phyloP scores from a whole-genome alignment of 768 basidiomycete species.

The Tubosaeta sp. region DNA sequence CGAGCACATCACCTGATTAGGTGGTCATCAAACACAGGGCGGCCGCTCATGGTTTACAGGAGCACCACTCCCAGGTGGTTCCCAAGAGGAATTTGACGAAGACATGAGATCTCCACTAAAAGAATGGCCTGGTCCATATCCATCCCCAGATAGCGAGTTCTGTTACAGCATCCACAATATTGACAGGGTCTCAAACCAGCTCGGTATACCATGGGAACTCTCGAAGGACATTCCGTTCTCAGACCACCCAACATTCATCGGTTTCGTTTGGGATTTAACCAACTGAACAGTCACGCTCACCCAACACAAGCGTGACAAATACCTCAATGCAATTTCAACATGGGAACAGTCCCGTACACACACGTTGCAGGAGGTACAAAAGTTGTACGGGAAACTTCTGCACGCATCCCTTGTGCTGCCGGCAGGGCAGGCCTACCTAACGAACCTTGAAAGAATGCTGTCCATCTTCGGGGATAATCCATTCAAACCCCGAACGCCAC shows the following conservation, averaged over 20 bases:
- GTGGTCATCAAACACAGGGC: neutral
- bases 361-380: neutral
- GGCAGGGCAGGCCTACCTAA: neutral
- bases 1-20: neutral
- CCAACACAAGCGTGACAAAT: neutral
- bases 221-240: slow-evolving; percentile 7
- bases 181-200: neutral
- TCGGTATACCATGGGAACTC: slow-evolving; percentile 5
- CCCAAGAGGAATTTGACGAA: neutral
- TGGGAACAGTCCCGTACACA: neutral
- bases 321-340: neutral
- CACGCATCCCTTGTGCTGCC: neutral
- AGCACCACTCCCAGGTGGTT: fast-evolving
- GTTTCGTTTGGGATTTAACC: slow-evolving; percentile 36
- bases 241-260: slow-evolving; percentile 6
- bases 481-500: neutral
- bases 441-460: neutral
- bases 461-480: neutral
- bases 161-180: slow-evolving; percentile 1
- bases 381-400: neutral
- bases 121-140: neutral
- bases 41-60: neutral
- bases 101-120: neutral
- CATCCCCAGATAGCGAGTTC: neutral
- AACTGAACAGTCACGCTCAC: slow-evolving; percentile 11